Base-by-base conservation (phyloP, 106 monocot species). In the Acanthochlamys bracteata region DNA sequence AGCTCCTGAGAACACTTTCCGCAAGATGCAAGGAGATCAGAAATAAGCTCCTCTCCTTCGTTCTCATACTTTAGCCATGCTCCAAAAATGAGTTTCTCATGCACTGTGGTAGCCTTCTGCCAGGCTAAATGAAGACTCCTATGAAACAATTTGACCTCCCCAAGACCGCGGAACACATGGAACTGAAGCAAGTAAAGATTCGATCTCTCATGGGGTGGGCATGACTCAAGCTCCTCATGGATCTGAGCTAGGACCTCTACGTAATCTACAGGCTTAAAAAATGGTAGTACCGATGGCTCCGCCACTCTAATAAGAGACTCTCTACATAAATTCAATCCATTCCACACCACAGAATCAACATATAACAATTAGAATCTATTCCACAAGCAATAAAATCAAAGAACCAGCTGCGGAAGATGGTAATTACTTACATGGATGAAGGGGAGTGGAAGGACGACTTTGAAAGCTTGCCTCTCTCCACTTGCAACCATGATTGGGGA, bases 401-500 rank as follows among this genome's bases (percentile, higher is more conserved):
- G 3, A 49, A 14, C 10, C 17, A 49, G 49, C 49, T 49, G 17
- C 1, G 9, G 49, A 49, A 65, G 12, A 24, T 16, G 20, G 21
- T 11, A 24, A 42, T 25, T 20, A 67, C 92, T 83, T 88, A 98
- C 98, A 92, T 86, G 26, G 98, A 98, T 68, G 91, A 91, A 65
- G 73, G 65, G 17, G 92, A 69, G 67, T 83, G 73, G 4, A 83
- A 70, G 15, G 85, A 80, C 65, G 76, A 57, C 52, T 98, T 92
- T 17, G 88, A 88, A 6, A 92, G 74, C 68, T 98, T 98, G 39
- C 88, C 98, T 60, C 98, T 78, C 69, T 98, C 98, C 21, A 98
- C 98, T 69, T 98, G 98, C 62, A 98, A 91, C 98, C 91, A 98
- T 63, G 91, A 81, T 53, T 98, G 98, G 39, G 92, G 98, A 79